Evolutionary conservation across 805 yeast genomes (phyloP).

Genomic region (Millerozyma miso): DNA sequence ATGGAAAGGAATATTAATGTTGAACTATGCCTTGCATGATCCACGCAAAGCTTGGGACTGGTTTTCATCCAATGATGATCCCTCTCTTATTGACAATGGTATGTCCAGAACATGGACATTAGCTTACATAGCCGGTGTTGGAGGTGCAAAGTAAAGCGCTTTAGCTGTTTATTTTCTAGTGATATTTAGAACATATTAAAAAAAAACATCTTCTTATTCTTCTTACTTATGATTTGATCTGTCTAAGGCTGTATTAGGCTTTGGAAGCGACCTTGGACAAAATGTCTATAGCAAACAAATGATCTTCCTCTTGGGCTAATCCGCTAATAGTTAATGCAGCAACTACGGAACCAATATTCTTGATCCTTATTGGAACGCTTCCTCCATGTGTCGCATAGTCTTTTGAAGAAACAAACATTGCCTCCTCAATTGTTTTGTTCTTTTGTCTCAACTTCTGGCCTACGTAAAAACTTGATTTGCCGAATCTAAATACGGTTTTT

Average conservation of each 20-base stretch:
- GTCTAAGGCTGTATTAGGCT: neutral
- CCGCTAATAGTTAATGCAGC: conserved; percentile 57
- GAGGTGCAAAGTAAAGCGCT: conserved; percentile 16
- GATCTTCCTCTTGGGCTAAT: conserved; percentile 52
- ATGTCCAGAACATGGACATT: conserved; percentile 86
- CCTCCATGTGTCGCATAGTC: conserved; percentile 58
- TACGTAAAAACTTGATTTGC: conserved; percentile 44
- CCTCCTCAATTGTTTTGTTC: conserved; percentile 33
- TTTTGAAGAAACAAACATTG: conserved; percentile 33
- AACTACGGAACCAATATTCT: conserved; percentile 30
- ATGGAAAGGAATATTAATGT: conserved; percentile 69
- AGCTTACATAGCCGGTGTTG: conserved; percentile 62
- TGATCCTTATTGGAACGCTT: conserved; percentile 45
- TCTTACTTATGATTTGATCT: too few relatives aligned
- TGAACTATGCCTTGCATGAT: conserved; percentile 71
- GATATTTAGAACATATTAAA: too few relatives aligned
- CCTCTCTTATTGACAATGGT: conserved; percentile 69
- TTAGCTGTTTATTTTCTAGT: too few relatives aligned
- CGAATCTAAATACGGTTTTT: conserved; percentile 45
- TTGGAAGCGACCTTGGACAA: conserved; percentile 9
- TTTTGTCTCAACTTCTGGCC: conserved; percentile 39
- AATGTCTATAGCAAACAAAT: conserved; percentile 40
- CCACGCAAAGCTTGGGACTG: conserved; percentile 46
- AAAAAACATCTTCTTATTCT: too few relatives aligned
- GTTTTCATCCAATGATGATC: conserved; percentile 40